phyloP scores from a whole-genome alignment of 164 flowering plant species.

The Tinospora cordifolia region DNA sequence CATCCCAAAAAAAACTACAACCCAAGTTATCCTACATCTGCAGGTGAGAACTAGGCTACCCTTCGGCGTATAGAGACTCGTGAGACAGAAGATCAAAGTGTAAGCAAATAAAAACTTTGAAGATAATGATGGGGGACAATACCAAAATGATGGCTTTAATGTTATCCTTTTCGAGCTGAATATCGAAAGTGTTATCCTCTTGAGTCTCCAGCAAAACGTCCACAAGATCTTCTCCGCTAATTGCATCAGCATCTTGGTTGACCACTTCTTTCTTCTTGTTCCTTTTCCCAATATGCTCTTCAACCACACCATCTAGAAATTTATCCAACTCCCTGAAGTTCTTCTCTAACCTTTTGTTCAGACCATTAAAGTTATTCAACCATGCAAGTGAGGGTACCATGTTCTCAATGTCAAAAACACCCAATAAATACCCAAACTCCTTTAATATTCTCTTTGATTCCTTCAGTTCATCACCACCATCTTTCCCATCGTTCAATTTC shows the following conservation, averaged over 20 bases:
- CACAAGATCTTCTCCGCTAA: constrained; percentile 22
- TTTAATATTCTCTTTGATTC: constrained; percentile 7
- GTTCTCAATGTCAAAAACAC: constrained; percentile 19
- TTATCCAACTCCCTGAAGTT: constrained; percentile 15
- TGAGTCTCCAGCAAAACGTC: constrained; percentile 27
- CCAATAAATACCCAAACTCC: constrained; percentile 14
- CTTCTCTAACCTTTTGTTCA: constrained; percentile 16
- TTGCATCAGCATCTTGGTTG: neutral
- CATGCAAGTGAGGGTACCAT: constrained; percentile 22
- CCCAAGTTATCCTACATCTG: too few relatives aligned
- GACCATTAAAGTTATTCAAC: constrained; percentile 21
- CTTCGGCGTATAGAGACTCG: too few relatives aligned
- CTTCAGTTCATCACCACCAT: constrained; percentile 8
- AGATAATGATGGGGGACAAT: too few relatives aligned
- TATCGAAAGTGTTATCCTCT: constrained; percentile 7
- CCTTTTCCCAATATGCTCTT: constrained; percentile 10
- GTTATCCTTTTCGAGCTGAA: constrained; percentile 17
- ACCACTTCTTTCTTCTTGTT: neutral
- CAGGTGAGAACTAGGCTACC: too few relatives aligned
- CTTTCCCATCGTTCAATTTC: too few relatives aligned
- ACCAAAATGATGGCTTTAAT: constrained; percentile 27
- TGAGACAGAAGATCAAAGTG: too few relatives aligned
- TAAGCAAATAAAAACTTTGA: too few relatives aligned
- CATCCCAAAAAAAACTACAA: too few relatives aligned
- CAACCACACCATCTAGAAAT: constrained; percentile 20